phyloP scores from a whole-genome alignment of 1,284 basidiomycete genomes.

The Entoloma clypeatum region DNA sequence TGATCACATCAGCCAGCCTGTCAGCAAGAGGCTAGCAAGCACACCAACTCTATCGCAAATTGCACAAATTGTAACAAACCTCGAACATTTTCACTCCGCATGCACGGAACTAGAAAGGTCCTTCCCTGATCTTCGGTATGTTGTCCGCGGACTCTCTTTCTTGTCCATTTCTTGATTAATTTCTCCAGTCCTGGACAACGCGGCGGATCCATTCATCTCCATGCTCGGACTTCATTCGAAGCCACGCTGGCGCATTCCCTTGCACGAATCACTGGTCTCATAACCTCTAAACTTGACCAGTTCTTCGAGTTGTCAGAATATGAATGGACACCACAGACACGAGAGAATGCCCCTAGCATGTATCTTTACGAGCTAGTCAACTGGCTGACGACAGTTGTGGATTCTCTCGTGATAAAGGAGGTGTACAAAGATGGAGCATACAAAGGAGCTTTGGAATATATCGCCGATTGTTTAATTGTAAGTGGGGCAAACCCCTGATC shows the following conservation, averaged over 20 bases:
- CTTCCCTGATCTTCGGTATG: slow-evolving; percentile 75
- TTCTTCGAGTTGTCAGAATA: slow-evolving; percentile 96
- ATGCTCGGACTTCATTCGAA: slow-evolving; percentile 66
- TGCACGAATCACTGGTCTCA: slow-evolving; percentile 76
- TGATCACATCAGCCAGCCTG: slow-evolving; percentile 76
- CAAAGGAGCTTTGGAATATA: slow-evolving; percentile 78
- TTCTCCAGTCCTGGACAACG: slow-evolving; percentile 68
- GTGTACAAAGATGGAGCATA: slow-evolving; percentile 87
- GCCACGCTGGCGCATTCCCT: slow-evolving; percentile 70
- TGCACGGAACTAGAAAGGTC: slow-evolving; percentile 87
- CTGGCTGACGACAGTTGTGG: slow-evolving; percentile 95
- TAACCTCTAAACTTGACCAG: slow-evolving; percentile 92
- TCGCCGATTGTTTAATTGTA: slow-evolving; percentile 86
- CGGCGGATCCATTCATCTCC: slow-evolving; percentile 75
- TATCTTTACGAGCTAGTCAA: slow-evolving; percentile 95
- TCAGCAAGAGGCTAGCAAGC: slow-evolving; percentile 66
- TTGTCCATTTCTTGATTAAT: slow-evolving; percentile 14
- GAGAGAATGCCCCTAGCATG: slow-evolving; percentile 78
- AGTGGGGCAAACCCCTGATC: not conserved
- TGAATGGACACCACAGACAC: slow-evolving; percentile 77
- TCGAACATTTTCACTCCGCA: slow-evolving; percentile 89
- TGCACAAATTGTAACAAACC: slow-evolving; percentile 90
- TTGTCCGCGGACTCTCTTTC: not conserved
- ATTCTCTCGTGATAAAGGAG: slow-evolving; percentile 85
- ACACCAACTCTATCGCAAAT: slow-evolving; percentile 90